Evolutionary conservation across 305 asterid species (phyloP), one percentile per base, ranked within the genome.

Genomic region (Plantago rigida): DNA sequence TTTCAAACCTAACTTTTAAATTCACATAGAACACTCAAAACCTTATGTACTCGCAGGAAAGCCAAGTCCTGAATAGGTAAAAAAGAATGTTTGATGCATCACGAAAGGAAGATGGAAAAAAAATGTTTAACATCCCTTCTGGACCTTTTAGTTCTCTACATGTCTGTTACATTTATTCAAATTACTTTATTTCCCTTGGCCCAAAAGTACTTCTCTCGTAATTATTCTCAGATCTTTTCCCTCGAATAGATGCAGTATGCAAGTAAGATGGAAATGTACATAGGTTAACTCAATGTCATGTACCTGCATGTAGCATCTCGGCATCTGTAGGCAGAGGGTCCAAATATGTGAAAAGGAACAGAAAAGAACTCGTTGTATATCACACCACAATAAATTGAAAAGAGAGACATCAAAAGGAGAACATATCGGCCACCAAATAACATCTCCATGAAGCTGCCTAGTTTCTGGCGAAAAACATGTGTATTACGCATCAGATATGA

Each of bases 371-470:
- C 99, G 62, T 93, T 93, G 91, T 93, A 93, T 73, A 93, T 77
- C 81, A 93, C 73, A 63, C 99, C 99, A 70, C 99, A 93, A 72
- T 93, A 93, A 53, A 93, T 85, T 31, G 99, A 93, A 78, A 93
- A 93, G 54, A 89, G 67, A 24, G 99, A 81, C 99, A 93, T 93
- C 82, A 87, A 71, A 71, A 89, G 86, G 63, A 93, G 90, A 49
- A 93, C 76, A 69, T 93, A 89, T 69, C 97, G 96, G 64, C 99
- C 99, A 66, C 97, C 99, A 71, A 81, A 89, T 51, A 90, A 83
- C 97, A 93, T 93, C 90, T 89, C 99, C 99, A 93, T 93, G 80
- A 93, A 87, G 92, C 97, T 93, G 64, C 93, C 99, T 56, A 93
- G 89, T 93, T 89, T 89, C 99, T 93, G 96, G 60, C 26, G 65